phyloP scores from a whole-genome alignment of 805 yeast genomes.

The Metschnikowia orientalis region DNA sequence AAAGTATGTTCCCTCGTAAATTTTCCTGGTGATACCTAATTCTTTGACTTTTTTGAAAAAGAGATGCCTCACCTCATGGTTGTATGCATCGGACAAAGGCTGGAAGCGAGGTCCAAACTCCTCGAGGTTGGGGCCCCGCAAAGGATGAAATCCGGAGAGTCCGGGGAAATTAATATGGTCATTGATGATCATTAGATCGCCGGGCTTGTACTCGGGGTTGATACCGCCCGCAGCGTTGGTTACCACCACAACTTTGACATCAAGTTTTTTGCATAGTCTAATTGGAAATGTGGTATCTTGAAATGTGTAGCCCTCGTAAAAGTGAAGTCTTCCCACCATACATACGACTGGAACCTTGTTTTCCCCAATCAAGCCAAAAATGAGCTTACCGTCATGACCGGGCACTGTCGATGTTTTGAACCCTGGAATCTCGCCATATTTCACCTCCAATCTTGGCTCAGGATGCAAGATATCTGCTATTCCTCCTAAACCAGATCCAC shows the following conservation, averaged over 20 bases:
- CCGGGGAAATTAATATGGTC: slow-evolving; percentile 95
- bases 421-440: slow-evolving; percentile 72
- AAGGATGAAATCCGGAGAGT: slow-evolving; percentile 79
- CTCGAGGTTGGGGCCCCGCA: slow-evolving; percentile 81
- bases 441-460: slow-evolving; percentile 45
- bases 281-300: slow-evolving; percentile 82
- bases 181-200: slow-evolving; percentile 84
- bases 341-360: slow-evolving; percentile 77
- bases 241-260: slow-evolving; percentile 59
- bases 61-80: slow-evolving; percentile 59
- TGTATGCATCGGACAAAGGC: slow-evolving; percentile 88
- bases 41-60: slow-evolving; percentile 52
- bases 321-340: slow-evolving; percentile 91
- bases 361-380: slow-evolving; percentile 71
- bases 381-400: slow-evolving; percentile 82
- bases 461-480: slow-evolving; percentile 53
- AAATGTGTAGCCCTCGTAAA: slow-evolving; percentile 87
- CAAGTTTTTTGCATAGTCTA: slow-evolving; percentile 64
- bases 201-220: slow-evolving; percentile 61
- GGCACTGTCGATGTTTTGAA: slow-evolving; percentile 78
- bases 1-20: slow-evolving; percentile 84
- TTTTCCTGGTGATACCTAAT: slow-evolving; percentile 47
- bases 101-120: slow-evolving; percentile 81
- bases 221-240: slow-evolving; percentile 98
- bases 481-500: slow-evolving; percentile 95